Base-by-base conservation (phyloP, 2,329 filamentous ascomycete species). In the Ascochyta fabae region DNA sequence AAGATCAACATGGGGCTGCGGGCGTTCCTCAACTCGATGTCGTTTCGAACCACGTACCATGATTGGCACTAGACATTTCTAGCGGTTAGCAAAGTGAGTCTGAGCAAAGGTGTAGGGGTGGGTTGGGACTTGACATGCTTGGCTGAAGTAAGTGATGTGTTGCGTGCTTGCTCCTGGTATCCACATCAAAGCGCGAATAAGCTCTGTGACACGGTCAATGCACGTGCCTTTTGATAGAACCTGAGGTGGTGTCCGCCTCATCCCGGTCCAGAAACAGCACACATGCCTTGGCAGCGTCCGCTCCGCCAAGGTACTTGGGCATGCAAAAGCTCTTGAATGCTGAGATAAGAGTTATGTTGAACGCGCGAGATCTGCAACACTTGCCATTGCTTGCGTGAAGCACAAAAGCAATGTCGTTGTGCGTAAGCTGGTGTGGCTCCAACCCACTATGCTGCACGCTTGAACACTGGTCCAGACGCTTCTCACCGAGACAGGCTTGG, bases 121-220 rank as follows among this genome's bases (percentile, higher is more conserved):
- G 52, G 56, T 56, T 67, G 62, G 64, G 29, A 67, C 65, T 60
- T 56, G 53, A 49, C 52, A 53, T 44, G 46, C 70, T 73, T 72
- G 70, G 70, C 70, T 55, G 59, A 61, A 58, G 59, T 63, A 31
- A 13, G 29, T 31, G 51, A 63, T 58, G 64, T 68, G 68, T 71
- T 69, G 65, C 67, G 67, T 70, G 60, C 58, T 53, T 60, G 55
- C 63, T 62, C 67, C 64, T 66, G 43, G 66, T 66, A 68, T 56
- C 69, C 71, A 72, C 70, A 56, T 57, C 53, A 50, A 49, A 66
- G 64, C 59, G 61, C 66, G 62, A 65, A 71, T 66, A 64, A 68
- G 67, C 56, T 62, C 58, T 64, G 58, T 53, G 48, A 61, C 56
- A 59, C 53, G 41, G 49, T 47, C 56, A 54, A 52, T 58, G 64